phyloP scores from a whole-genome alignment of 2,329 filamentous ascomycete genomes.

The Rhynchosporium graminicola region DNA sequence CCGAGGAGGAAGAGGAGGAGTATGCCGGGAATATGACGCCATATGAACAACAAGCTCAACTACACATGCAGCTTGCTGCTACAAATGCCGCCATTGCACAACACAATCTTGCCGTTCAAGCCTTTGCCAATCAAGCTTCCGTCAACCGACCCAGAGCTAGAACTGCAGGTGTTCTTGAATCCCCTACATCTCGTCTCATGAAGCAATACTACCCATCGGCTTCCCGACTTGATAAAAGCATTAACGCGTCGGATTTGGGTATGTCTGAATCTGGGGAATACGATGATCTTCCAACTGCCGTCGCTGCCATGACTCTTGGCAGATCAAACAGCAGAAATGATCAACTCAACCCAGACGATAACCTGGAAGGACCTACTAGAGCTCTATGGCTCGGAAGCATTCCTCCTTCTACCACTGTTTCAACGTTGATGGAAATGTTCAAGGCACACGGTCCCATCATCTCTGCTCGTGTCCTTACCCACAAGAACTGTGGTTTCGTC shows the following conservation, averaged over 20 bases:
- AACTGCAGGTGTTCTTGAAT: constrained; percentile 86
- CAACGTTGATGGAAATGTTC: constrained; percentile 93
- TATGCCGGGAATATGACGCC: constrained; percentile 50
- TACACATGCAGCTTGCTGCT: constrained; percentile 63
- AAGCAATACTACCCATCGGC: constrained; percentile 76
- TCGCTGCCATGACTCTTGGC: constrained; percentile 76
- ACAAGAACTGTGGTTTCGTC: constrained; percentile 99
- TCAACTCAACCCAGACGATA: constrained; percentile 75
- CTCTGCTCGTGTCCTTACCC: constrained; percentile 88
- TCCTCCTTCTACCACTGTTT: constrained; percentile 93
- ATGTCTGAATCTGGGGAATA: constrained; percentile 76
- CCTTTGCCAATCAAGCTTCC: constrained; percentile 82
- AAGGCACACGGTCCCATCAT: constrained; percentile 88
- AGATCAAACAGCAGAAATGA: constrained; percentile 66
- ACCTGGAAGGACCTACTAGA: constrained; percentile 84
- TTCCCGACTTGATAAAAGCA: constrained; percentile 72
- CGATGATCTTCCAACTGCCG: constrained; percentile 76
- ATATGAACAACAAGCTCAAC: constrained; percentile 60
- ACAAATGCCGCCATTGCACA: constrained; percentile 76
- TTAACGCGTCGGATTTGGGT: constrained; percentile 74
- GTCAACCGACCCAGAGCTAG: constrained; percentile 82
- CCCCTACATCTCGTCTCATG: constrained; percentile 50
- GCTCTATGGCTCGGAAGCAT: constrained; percentile 98
- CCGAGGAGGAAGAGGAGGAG: constrained; percentile 81
- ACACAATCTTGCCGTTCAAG: constrained; percentile 91